Evolutionary conservation across 371 early-diverging fungal genomes (phyloP), one percentile per base, ranked within the genome.

Genomic region (Zychaea mexicana): DNA sequence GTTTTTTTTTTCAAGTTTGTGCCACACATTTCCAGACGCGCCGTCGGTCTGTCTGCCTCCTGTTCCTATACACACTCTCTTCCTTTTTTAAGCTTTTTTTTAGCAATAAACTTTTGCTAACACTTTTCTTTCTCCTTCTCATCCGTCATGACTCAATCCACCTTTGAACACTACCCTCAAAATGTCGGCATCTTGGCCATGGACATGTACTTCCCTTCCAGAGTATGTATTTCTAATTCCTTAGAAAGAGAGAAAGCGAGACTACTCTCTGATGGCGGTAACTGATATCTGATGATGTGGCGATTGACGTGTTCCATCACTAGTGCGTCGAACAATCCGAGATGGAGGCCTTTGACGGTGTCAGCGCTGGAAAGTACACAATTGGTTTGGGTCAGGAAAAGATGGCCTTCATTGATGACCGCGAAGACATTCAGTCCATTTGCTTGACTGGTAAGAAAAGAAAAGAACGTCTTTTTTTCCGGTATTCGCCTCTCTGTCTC

Each of bases 341-440:
- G 71, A 83, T 89, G 81, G 98, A 97, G 77, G 77, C 88, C 71
- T 91, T 91, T 79, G 96, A 98, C 77, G 91, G 92, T 45, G 97
- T 94, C 47, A 94, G 96, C 36, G 81, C 92, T 53, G 98, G 98
- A 68, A 98, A 97, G 84, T 98, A 98, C 79, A 96, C 97, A 59
- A 96, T 97, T 69, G 98, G 98, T 65, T 89, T 98, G 24, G 98
- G 98, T 45, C 98, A 97, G 82, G 88, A 84, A 59, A 90, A 90
- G 73, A 98, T 98, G 98, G 94, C 92, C 27, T 90, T 97, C 69
- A 90, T 92, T 82, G 96, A 95, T 75, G 98, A 97, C 79, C 87
- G 95, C 64, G 98, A 98, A 81, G 98, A 97, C 81, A 93, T 97
- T 79, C 89, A 93, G 78, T 96, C 96, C 55, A 90, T 95, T 74